A percentile compares a stretch with the other conserved stretches of the same genome.
phyloP scores from a whole-genome alignment of 1,139 yeast species.

The Meyerozyma carpophila region DNA sequence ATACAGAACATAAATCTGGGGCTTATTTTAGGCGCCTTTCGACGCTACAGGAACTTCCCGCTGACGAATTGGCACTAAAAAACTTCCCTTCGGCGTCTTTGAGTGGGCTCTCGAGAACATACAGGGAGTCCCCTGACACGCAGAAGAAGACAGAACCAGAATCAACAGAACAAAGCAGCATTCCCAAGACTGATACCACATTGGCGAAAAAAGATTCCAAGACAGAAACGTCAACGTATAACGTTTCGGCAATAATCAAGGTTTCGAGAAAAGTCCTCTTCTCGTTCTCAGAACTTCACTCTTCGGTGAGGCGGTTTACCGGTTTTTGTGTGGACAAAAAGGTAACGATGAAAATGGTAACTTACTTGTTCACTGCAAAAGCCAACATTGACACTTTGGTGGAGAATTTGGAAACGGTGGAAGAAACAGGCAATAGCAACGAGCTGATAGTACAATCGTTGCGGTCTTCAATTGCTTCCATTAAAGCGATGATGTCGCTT shows the following conservation, averaged over 20 bases:
- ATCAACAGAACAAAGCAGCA: neutral
- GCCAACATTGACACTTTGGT: slow-evolving; percentile 55
- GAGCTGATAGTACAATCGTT: slow-evolving; percentile 27
- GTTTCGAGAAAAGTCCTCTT: slow-evolving; percentile 54
- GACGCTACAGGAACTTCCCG: slow-evolving; percentile 57
- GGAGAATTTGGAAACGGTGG: slow-evolving; percentile 54
- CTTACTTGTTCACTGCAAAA: slow-evolving; percentile 51
- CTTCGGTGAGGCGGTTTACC: slow-evolving; percentile 60
- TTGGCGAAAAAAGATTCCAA: neutral
- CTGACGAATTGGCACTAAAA: slow-evolving; percentile 18
- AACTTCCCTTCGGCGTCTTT: neutral
- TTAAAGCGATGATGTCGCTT: slow-evolving; percentile 46
- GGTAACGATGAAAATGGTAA: slow-evolving; percentile 53
- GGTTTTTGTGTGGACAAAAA: slow-evolving; percentile 64
- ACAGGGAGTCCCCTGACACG: slow-evolving; percentile 5
- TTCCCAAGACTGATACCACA: neutral
- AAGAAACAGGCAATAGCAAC: slow-evolving; percentile 31
- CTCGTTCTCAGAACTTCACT: slow-evolving; percentile 65
- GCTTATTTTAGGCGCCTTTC: slow-evolving; percentile 72
- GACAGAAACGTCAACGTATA: slow-evolving; percentile 8
- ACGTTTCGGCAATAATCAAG: slow-evolving; percentile 31
- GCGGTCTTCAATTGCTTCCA: slow-evolving; percentile 36
- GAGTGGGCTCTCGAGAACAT: neutral
- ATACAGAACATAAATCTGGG: slow-evolving; percentile 47
- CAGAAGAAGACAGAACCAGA: neutral